These are phyloP conservation scores for Austroboletus niveus DNA, from an alignment of 1,284 basidiomycete genomes.

Conservation along the genomic window DNA sequence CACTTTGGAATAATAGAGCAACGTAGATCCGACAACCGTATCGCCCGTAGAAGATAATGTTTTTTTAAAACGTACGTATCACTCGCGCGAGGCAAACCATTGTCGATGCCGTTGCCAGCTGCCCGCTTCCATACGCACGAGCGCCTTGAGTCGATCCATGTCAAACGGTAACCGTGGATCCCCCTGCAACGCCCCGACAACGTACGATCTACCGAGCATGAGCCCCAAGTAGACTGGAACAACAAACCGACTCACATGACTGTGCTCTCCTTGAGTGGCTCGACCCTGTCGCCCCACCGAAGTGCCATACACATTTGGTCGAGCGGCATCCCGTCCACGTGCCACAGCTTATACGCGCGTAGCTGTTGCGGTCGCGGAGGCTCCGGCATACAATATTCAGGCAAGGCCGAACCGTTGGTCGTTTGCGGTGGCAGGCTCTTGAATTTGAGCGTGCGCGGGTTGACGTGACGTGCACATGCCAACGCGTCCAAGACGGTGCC, in stretches of 20 bases:
- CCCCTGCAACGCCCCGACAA: slow-evolving; percentile 43
- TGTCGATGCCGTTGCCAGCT: slow-evolving; percentile 42
- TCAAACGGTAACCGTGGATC: slow-evolving; percentile 40
- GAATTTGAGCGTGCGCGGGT: slow-evolving; percentile 9
- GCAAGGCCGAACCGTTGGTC: slow-evolving; percentile 8
- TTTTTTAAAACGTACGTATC: not conserved
- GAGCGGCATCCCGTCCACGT: slow-evolving; percentile 40
- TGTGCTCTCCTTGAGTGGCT: slow-evolving; percentile 50
- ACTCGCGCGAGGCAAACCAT: slow-evolving; percentile 34
- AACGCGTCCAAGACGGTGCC: slow-evolving; percentile 28
- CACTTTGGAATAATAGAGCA: too few relatives aligned
- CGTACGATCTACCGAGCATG: slow-evolving; percentile 39
- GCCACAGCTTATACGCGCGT: slow-evolving; percentile 60
- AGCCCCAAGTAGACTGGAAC: not conserved
- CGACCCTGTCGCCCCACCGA: slow-evolving; percentile 38
- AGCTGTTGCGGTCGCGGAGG: slow-evolving; percentile 45
- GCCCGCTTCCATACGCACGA: slow-evolving; percentile 40
- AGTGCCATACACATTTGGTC: slow-evolving; percentile 44
- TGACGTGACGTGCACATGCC: slow-evolving; percentile 33
- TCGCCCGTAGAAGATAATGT: not conserved
- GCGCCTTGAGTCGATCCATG: slow-evolving; percentile 34
- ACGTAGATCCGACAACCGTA: too few relatives aligned
- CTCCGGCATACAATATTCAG: slow-evolving; percentile 28
- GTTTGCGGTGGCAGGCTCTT: not conserved
- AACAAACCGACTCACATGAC: slow-evolving; percentile 47